These are phyloP conservation scores for Inonotus obliquus DNA, from an alignment of 1,284 basidiomycete genomes.

Conservation along the genomic window DNA sequence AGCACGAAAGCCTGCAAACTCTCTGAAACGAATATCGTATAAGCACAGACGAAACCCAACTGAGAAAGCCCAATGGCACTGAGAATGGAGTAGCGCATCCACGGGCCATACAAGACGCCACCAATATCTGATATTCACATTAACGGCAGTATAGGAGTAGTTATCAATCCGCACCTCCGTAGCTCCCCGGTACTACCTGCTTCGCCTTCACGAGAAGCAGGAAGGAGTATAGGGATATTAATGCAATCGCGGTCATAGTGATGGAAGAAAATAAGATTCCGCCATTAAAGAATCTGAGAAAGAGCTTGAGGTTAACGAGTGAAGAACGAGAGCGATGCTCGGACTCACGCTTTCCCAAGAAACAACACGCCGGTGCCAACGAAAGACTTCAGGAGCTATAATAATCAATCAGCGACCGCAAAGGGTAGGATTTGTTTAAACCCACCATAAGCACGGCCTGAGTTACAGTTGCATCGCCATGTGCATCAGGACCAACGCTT, in stretches of 20 bases:
- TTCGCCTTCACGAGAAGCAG: slow-evolving; percentile 88
- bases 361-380: slow-evolving; percentile 96
- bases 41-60: slow-evolving; percentile 84
- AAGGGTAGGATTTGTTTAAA: background rate
- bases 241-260: slow-evolving; percentile 77
- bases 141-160: background rate
- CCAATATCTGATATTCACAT: slow-evolving; percentile 71
- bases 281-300: slow-evolving; percentile 84
- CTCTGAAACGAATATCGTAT: slow-evolving; percentile 95
- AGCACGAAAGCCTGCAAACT: slow-evolving; percentile 87
- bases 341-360: slow-evolving; percentile 63
- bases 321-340: background rate
- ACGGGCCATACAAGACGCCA: slow-evolving; percentile 85
- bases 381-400: slow-evolving; percentile 87
- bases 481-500: slow-evolving; percentile 43
- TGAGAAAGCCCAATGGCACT: slow-evolving; percentile 88
- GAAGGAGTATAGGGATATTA: slow-evolving; percentile 93
- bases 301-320: background rate
- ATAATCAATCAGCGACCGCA: slow-evolving; percentile 1
- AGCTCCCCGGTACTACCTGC: slow-evolving; percentile 86
- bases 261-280: slow-evolving; percentile 88
- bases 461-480: slow-evolving; percentile 81
- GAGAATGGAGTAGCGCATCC: slow-evolving; percentile 90
- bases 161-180: slow-evolving; percentile 63
- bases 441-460: slow-evolving; percentile 89